Evolutionary conservation across 768 basidiomycete species (phyloP).

Genomic region (Mycena belliarum): DNA sequence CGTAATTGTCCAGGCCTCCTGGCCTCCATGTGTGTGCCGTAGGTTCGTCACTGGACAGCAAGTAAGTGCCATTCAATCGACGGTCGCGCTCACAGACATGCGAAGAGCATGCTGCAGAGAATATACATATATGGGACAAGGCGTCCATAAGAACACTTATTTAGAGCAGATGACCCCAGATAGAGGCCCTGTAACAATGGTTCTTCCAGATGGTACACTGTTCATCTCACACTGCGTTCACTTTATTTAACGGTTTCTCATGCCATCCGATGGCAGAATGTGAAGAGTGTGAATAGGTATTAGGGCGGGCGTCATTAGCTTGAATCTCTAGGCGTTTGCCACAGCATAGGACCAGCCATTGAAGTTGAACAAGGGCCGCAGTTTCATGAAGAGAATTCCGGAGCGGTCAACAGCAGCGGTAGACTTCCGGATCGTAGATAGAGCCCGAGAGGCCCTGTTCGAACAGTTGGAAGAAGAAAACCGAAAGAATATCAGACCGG

Average conservation of each 20-base stretch:
- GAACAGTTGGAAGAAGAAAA: slow-evolving; percentile 8
- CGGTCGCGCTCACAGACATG: not conserved
- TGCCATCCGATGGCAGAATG: slow-evolving; percentile 12
- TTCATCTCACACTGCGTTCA: not conserved
- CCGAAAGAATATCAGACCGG: slow-evolving; percentile 7
- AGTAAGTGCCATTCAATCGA: not conserved
- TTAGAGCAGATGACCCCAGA: not conserved
- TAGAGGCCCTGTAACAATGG: not conserved
- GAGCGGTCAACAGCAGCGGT: slow-evolving; percentile 1
- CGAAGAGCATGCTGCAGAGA: slow-evolving; percentile 8
- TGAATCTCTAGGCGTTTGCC: no score
- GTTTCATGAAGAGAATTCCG: not conserved
- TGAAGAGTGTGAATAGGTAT: no score
- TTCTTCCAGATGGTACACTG: not conserved
- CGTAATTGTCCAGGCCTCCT: not conserved
- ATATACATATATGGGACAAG: slow-evolving; percentile 5
- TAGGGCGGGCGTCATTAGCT: no score
- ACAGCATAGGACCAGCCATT: no score
- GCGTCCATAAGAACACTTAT: slow-evolving; percentile 3
- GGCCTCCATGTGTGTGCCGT: not conserved
- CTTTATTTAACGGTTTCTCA: slow-evolving; percentile 11
- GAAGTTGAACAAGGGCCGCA: no score
- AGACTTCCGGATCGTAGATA: not conserved
- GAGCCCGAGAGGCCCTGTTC: not conserved
- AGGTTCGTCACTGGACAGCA: not conserved